Evolutionary conservation across 495 filamentous ascomycete species (phyloP).

Genomic region (Aspergillus campestris): DNA sequence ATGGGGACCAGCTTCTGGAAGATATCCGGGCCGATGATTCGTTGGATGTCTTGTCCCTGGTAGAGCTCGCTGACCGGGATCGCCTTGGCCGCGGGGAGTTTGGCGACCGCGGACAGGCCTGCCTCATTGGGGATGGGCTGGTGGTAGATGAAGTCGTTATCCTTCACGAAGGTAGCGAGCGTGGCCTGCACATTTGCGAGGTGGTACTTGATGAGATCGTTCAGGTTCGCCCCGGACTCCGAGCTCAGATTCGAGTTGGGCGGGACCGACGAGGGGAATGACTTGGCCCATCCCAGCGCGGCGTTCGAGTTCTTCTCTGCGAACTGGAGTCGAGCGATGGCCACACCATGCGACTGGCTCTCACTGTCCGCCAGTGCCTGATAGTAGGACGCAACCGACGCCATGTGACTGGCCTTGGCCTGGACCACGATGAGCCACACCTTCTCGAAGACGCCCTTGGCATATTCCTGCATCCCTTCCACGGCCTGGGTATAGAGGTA

Average conservation of each 20-base stretch:
- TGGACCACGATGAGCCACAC: constrained; percentile 85
- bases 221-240: constrained; percentile 64
- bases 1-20: constrained; percentile 96
- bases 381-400: constrained; percentile 83
- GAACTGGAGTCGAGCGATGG: constrained; percentile 73
- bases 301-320: constrained; percentile 70
- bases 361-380: constrained; percentile 90
- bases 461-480: constrained; percentile 89
- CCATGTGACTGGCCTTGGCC: constrained; percentile 78
- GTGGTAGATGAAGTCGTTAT: constrained; percentile 98
- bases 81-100: constrained; percentile 93
- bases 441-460: constrained; percentile 90
- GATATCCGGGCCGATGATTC: constrained; percentile 93
- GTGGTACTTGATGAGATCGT: constrained; percentile 77
- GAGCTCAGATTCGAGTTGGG: constrained; percentile 74
- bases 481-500: constrained; percentile 80
- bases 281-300: constrained; percentile 65
- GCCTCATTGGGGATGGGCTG: constrained; percentile 82
- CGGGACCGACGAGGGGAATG: constrained; percentile 72
- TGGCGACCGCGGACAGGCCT: constrained; percentile 69
- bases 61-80: constrained; percentile 96
- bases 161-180: constrained; percentile 66
- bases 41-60: constrained; percentile 91
- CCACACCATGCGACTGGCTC: constrained; percentile 74
- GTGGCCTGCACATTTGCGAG: constrained; percentile 71